Base-by-base conservation (phyloP, 2,329 filamentous ascomycete genomes). In the Alternaria sp. region DNA sequence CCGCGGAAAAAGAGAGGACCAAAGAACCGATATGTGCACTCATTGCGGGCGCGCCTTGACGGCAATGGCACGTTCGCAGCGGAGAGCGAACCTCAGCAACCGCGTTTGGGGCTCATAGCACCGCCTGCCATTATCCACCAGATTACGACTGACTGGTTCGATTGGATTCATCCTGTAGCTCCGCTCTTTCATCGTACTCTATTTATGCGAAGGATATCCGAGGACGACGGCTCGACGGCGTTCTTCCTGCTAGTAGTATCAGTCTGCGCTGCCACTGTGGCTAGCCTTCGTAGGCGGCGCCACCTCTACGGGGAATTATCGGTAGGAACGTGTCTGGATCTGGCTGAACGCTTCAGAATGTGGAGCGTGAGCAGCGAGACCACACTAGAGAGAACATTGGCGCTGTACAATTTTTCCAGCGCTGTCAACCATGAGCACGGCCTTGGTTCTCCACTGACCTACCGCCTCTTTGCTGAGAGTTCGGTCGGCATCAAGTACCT, bases 101-200 rank as follows among this genome's bases (percentile, higher is more conserved):
- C 14, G 6, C 30, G 28, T n/a, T n/a, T 66, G 28, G 44, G 57
- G 3, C 27, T 54, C 8, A 65, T 70, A 32, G 66, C 64, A 41
- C 49, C 65, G 32, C 10, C 30, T 16, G 38, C 58, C 10, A 38
- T 60, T 11, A 20, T 68, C 22, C 43, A 64, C 2, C 62, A 63
- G 28, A 53, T 67, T 41, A 46, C 65, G 32, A 34, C 45, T 44
- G 67, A 70, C 57, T 70, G 67, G 67, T 70, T 70, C 58, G 65
- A 57, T 9, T 67, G 62, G 62, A 64, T 70, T 22, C 66, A 70
- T 59, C 67, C 67, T 11, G 62, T 70, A 3, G 67, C 67, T 22
- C 67, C 67, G 12, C 50, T 68, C 18, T 48, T 68, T 22, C 64
- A 67, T 27, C 60, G 41, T 3, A 44, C 40, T 44, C 59, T 43